These are phyloP conservation scores for Draba incana DNA, from an alignment of 345 rosid genomes.

Conservation along the genomic window DNA sequence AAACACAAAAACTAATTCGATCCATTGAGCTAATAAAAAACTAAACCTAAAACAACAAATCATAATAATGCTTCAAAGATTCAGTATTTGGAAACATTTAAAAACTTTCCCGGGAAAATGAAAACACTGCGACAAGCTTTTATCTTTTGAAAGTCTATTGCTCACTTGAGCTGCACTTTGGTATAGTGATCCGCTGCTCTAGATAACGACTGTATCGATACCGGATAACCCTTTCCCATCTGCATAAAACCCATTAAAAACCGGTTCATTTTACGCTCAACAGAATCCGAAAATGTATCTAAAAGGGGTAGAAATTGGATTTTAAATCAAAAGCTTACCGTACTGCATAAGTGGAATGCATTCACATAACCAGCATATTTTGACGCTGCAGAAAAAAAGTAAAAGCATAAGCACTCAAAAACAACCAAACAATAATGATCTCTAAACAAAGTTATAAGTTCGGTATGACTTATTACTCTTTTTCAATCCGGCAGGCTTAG, in stretches of 20 bases:
- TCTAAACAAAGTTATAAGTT: neutral
- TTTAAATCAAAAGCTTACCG: slow-evolving; percentile 54
- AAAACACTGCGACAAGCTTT: slow-evolving; percentile 19
- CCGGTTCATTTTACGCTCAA: neutral
- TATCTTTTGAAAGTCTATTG: slow-evolving; percentile 5
- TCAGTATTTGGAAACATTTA: slow-evolving; percentile 2
- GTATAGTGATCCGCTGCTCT: slow-evolving; percentile 83
- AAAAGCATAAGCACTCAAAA: slow-evolving; percentile 9
- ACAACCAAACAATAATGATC: slow-evolving; percentile 13
- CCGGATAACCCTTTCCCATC: slow-evolving; percentile 88
- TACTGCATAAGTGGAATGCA: slow-evolving; percentile 75
- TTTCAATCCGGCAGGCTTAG: slow-evolving; percentile 96
- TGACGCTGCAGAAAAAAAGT: slow-evolving; percentile 58
- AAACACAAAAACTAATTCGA: slow-evolving; percentile 7
- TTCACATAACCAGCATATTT: slow-evolving; percentile 92
- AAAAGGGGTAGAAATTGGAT: slow-evolving; percentile 2
- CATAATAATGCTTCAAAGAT: slow-evolving; percentile 21
- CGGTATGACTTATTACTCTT: slow-evolving; percentile 58
- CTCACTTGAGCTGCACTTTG: slow-evolving; percentile 57
- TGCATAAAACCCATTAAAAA: slow-evolving; percentile 45
- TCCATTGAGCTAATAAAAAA: slow-evolving; percentile 3
- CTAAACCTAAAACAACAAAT: slow-evolving; percentile 29
- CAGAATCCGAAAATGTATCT: neutral
- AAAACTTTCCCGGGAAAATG: neutral
- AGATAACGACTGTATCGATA: slow-evolving; percentile 88